These are phyloP conservation scores for Atkinsonella hypoxylon DNA, from an alignment of 2,329 filamentous ascomycete genomes.

Conservation along the genomic window DNA sequence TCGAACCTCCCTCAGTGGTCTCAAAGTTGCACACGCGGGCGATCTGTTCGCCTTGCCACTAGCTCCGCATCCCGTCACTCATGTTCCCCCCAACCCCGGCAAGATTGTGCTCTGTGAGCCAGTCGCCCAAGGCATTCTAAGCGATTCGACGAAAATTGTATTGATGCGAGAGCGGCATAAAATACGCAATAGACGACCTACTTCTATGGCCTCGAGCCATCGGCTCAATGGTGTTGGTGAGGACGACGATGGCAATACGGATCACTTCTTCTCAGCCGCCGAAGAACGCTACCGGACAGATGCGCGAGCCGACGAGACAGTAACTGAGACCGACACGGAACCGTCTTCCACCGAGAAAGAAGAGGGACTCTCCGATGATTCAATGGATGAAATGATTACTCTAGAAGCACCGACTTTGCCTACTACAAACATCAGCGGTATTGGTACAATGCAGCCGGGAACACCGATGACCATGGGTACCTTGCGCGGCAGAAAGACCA, in stretches of 20 bases:
- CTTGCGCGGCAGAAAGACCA: conserved; percentile 46
- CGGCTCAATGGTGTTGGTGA: conserved; percentile 45
- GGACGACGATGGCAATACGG: conserved; percentile 69
- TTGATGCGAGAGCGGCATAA: conserved; percentile 52
- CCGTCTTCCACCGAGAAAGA: conserved; percentile 53
- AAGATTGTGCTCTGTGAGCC: conserved; percentile 91
- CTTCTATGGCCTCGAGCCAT: conserved; percentile 29
- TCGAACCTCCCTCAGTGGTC: conserved; percentile 58
- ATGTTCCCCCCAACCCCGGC: conserved; percentile 71
- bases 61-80: conserved; percentile 74
- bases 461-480: conserved; percentile 63
- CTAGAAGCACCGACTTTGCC: conserved; percentile 68
- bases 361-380: conserved; percentile 75
- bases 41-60: conserved; percentile 70
- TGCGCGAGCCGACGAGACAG: conserved; percentile 45
- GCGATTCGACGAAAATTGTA: conserved; percentile 70
- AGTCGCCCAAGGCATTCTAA: conserved; percentile 74
- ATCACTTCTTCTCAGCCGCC: conserved; percentile 85
- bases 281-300: conserved; percentile 61
- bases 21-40: conserved; percentile 70
- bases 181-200: conserved; percentile 37
- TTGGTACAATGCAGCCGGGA: conserved; percentile 68
- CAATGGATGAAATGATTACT: conserved; percentile 86
- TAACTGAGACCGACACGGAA: conserved; percentile 51
- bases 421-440: conserved; percentile 63